A percentile compares a stretch with the other conserved stretches of the same genome.
Evolutionary conservation across 345 rosid genomes (phyloP).

Genomic region (Rhodamnia rubescens): DNA sequence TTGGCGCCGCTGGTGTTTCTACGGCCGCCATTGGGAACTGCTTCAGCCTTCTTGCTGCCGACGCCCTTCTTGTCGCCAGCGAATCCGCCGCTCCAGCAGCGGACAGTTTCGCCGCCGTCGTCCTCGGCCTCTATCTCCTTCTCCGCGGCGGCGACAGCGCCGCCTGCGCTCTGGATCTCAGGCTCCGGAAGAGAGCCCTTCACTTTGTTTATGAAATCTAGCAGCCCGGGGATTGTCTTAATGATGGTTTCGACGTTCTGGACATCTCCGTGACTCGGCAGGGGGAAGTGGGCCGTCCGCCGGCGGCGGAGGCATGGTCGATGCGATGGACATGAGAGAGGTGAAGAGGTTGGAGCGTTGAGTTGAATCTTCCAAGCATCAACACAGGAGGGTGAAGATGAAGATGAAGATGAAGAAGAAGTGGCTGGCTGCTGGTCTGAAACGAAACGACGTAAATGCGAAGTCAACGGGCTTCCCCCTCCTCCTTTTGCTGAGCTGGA

Average conservation of each 20-base stretch:
- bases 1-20: rapidly evolving
- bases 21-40: background rate
- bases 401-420: background rate
- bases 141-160: background rate
- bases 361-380: background rate
- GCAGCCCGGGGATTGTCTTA: rapidly evolving
- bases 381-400: background rate
- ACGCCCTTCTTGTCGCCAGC: background rate
- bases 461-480: too few relatives aligned
- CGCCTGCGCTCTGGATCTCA: background rate
- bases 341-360: background rate
- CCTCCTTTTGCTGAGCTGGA: background rate
- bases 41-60: rapidly evolving
- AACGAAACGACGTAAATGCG: too few relatives aligned
- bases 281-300: too few relatives aligned
- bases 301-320: background rate
- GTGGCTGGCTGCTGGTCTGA: background rate
- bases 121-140: rapidly evolving
- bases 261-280: background rate
- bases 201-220: rapidly evolving
- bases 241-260: background rate
- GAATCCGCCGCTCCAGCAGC: background rate
- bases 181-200: background rate
- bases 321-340: background rate
- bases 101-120: background rate